Evolutionary conservation across 257 asterid genomes (phyloP).

Genomic region (Plectranthus barbatus): DNA sequence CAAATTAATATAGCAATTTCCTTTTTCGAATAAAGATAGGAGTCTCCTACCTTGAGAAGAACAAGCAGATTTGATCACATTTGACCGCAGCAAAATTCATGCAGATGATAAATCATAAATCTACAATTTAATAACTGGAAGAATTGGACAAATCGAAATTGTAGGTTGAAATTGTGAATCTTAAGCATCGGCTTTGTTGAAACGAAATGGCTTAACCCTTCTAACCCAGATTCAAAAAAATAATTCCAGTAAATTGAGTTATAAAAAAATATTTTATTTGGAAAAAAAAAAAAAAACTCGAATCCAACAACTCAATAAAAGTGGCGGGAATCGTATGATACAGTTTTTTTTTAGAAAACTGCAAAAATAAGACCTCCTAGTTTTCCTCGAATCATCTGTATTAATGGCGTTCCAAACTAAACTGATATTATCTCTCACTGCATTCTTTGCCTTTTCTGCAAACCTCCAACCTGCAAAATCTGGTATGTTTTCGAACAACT

Average conservation of each 20-base stretch:
- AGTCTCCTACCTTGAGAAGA: neutral
- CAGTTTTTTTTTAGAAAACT: no score
- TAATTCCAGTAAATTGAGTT: no score
- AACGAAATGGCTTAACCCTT: no score
- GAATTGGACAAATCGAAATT: neutral
- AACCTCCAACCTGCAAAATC: conserved; percentile 18
- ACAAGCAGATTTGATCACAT: neutral
- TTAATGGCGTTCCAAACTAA: conserved; percentile 27
- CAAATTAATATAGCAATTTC: neutral
- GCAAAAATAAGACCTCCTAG: neutral
- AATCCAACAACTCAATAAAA: no score
- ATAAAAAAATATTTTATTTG: no score
- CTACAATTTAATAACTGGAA: neutral
- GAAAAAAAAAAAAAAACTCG: no score
- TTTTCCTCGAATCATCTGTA: neutral
- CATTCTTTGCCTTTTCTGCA: conserved; percentile 9
- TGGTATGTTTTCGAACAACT: conserved; percentile 11
- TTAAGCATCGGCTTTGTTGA: neutral
- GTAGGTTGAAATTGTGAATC: neutral
- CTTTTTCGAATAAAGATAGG: neutral
- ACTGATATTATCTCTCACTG: conserved; percentile 1
- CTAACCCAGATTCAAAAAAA: no score
- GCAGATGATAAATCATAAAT: no score
- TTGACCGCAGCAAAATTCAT: neutral
- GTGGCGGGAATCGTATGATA: no score